Conservation (phyloP, 1,284 basidiomycete species). For the Tilletiaria anomala region DNA sequence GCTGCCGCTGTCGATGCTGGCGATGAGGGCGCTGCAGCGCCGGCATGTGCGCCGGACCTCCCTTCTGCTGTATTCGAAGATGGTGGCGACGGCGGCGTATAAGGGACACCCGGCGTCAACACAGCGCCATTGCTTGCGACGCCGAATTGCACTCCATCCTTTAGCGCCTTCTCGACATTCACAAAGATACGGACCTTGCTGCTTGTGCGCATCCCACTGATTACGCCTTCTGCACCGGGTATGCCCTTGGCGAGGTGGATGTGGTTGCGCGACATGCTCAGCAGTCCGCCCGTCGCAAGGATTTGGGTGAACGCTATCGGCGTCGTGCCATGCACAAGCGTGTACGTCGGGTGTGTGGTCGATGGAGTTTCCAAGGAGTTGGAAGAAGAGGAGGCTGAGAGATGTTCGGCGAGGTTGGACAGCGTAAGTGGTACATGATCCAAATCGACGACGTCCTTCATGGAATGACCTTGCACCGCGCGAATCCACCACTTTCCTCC, state of each 20-base stretch:
- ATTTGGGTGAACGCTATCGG: constrained; percentile 43
- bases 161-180: not conserved
- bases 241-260: constrained; percentile 65
- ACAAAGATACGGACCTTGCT: not conserved
- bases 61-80: no score
- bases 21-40: no score
- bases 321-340: constrained; percentile 26
- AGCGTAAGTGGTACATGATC: constrained; percentile 10
- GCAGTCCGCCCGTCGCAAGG: constrained; percentile 50
- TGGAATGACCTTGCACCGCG: constrained; percentile 85
- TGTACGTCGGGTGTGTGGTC: constrained; percentile 4
- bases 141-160: not conserved
- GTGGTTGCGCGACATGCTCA: constrained; percentile 71
- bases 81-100: no score
- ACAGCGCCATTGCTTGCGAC: not conserved
- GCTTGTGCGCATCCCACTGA: not conserved
- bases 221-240: constrained; percentile 5
- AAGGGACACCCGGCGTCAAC: not conserved
- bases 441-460: constrained; percentile 47
- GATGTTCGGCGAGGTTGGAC: constrained; percentile 10
- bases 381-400: not conserved
- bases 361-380: constrained; percentile 3
- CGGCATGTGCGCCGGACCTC: no score
- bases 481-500: constrained; percentile 46
- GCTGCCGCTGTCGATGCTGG: no score